Base-by-base conservation (phyloP, 2,329 filamentous ascomycete species). In the Zalaria obscura region DNA sequence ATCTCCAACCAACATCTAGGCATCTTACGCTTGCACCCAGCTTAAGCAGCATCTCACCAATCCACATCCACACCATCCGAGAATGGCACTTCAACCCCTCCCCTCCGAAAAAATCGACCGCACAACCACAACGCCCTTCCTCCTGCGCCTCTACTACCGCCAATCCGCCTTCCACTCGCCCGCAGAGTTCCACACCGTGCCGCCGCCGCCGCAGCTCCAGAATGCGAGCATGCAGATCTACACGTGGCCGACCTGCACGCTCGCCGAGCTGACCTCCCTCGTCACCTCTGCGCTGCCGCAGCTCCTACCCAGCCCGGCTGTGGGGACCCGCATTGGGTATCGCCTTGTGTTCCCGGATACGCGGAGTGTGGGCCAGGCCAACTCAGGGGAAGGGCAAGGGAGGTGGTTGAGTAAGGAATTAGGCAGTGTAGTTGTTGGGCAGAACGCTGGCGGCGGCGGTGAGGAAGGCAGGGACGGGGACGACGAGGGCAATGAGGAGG, bases 261-360 rank as follows among this genome's bases (percentile, higher is more conserved):
- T 96, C 25, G 70, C 73, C 49, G 87, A 95, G 60, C 76, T 96
- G 31, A 79, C 82, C 25, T 76, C 83, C 43, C 78, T 89, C 41
- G 73, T 96, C 43, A 75, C 77, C 27, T 74, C 75, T 39, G 72
- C 80, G 1, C 68, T 84, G 1, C 81, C 83, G 0, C 64, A 68
- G 2, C 65, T 86, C 18, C 72, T 94, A 3, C 85, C 87, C 1
- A 67, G 72, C 32, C 83, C 83, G 0, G 75, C 80, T 5, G 72
- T 87, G 34, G 88, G 89, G 46, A 89, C 87, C 5, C 78, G 89
- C 41, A 71, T 95, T n/a, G 78, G 77, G 46, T 96, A 91, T 64
- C 81, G 88, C 38, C 74, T 94, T 11, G 76, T 95, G 41, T 94
- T 83, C 57, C 82, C 83, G 2, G 86, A 94, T 60, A 75, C 82